Evolutionary conservation across 2,329 filamentous ascomycete genomes (phyloP), one percentile per base, ranked within the genome.

Genomic region (Coniochaeta sp.): DNA sequence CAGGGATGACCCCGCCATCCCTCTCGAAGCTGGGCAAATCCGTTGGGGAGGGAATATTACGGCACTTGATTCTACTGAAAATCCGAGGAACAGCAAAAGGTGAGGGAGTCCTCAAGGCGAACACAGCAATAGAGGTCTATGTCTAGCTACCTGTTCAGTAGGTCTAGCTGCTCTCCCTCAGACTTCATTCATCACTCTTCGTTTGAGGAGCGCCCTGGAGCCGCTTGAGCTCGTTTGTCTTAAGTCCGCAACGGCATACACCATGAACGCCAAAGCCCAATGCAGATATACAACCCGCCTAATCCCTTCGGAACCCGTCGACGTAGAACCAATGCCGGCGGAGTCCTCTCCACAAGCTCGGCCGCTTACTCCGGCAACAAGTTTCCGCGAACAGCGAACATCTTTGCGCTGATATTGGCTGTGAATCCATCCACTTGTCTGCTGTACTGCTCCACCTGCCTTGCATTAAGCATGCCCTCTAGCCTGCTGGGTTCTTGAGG

Each of bases 391-490:
- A 97, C 91, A 43, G 93, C 93, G 75, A 99, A 99, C 93, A 99
- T 96, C 87, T 99, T 99, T 66, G 91, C 88, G 64, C 86, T 96
- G 67, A 96, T 89, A 65, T 87, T 89, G 60, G 95, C 92, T 56
- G 93, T 93, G 76, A 98, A 98, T 43, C 91, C 91, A 76, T 99
- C 95, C 61, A 98, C 90, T 80, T 98, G 95, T 79, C 92, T 89
- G 71, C 93, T 91, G 79, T 98, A 99, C 79, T 98, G 93, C 79
- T 98, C 93, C 60, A 97, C 92, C 80, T 99, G 95, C 77, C 92
- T 86, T 64, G 90, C 93, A 75, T 97, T 96, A 72, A 99, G 81
- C 84, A 99, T 90, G 66, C 89, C 91, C 80, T 98, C 93, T 67
- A 98, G 80, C 67, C 93, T 83, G 78, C 89, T 96, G 60, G 95